Base-by-base conservation (phyloP, 2,329 filamentous ascomycete species). In the Aspergillus pseudoterreus region DNA sequence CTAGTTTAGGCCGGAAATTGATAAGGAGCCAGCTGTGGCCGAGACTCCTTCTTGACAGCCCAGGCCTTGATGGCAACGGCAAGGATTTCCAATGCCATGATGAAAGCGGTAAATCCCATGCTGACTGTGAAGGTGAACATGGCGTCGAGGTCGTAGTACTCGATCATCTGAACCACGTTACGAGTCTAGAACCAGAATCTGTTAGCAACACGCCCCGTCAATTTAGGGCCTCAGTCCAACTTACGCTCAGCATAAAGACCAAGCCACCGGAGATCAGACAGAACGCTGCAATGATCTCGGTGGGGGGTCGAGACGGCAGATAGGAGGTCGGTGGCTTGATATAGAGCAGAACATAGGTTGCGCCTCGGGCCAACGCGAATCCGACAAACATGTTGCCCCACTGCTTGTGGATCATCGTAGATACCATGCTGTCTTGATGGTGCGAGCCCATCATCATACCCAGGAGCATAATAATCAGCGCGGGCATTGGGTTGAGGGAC, bases 381-480 rank as follows among this genome's bases (percentile, higher is more conserved):
- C 86, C 90, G 43, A 89, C 81, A 48, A 97, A 80, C 59, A 97
- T 80, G 63, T 84, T 85, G 22, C 92, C 92, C 92, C 92, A 97
- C 71, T 96, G 92, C 66, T 86, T 86, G 74, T 97, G 92, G 45
- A 97, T 82, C 89, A 94, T 96, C 59, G 85, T 89, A 9, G 90
- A 92, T 43, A 91, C 80, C 86, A 90, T 90, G 53, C 84, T 88
- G 24, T 78, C 70, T 68, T 96, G 92, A 53, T 92, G 89, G 71
- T 97, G 92, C 22, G 88, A 90, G 65, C 87, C 87, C 92, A 97
- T 97, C 88, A 96, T 94, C 67, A 92, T 82, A 32, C 94, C 94
- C 1, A 96, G 78, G 1, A 96, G 77, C 52, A 96, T 77, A 59
- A 97, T 92, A 45, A 96, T 82, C 4, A 97, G 78, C 1, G 86